Evolutionary conservation across 2,329 filamentous ascomycete genomes (phyloP), one percentile per base, ranked within the genome.

Genomic region (Aspergillus fumigatiaffinis): DNA sequence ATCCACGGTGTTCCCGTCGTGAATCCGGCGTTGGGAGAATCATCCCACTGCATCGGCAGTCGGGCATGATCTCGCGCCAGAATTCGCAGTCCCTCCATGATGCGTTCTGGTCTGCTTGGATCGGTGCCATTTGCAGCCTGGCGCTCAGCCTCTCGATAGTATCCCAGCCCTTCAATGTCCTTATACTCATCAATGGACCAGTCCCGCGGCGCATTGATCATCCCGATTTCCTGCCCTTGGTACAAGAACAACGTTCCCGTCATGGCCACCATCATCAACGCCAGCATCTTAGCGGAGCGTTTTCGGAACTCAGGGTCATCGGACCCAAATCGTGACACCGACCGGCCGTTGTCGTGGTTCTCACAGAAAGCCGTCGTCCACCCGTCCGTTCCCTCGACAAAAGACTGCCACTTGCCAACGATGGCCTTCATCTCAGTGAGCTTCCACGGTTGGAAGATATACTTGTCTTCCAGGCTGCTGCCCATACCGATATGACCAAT

Each of bases 1-100:
- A 87, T 87, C 84, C 85, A 87, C 0, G 84, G 83, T 46, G 73
- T 73, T 0, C 75, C 64, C 53, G 76, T 73, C 3, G 84, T 87
- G 72, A 90, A 90, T 0, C 87, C 87, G 1, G 83, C 85, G 60
- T 86, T 79, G 0, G 76, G 68, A 0, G 73, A 73, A 1, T 71
- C 77, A 54, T 80, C 79, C 87, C 87, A 91, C 62, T 88, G 85
- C 76, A 91, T 84, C 0, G 87, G 87, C 6, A 84, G 81, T 17
- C 87, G 79, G 14, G 86, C 80, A 68, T 90, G 84, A 68, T 90
- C 63, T 6, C 63, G 61, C 1, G 84, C 85, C 46, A 88, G 80
- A 55, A 80, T 76, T 59, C 84, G 82, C 53, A 89, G 75, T 46
- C 60, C 62, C 12, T 62, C 53, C 63, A 65, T 65, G 29, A 64